phyloP scores from a whole-genome alignment of 2,329 filamentous ascomycete genomes.

The Catunica adiposa region DNA sequence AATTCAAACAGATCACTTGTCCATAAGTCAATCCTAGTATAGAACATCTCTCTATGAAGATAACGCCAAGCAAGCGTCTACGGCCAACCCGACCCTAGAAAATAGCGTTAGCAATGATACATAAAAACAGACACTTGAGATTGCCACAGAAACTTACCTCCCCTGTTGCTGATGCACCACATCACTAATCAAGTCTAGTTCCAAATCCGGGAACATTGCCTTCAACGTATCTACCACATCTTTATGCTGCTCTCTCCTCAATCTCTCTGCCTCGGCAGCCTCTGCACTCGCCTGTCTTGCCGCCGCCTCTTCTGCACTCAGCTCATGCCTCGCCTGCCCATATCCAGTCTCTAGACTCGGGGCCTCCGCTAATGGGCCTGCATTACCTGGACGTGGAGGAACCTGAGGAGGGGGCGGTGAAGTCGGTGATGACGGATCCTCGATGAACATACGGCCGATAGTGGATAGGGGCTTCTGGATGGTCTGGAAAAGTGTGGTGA shows the following conservation, averaged over 20 bases:
- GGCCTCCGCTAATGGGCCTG: neutral
- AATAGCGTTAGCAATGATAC: constrained; percentile 16
- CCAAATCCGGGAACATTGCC: constrained; percentile 92
- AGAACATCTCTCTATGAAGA: constrained; percentile 24
- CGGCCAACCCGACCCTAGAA: constrained; percentile 60
- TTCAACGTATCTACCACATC: constrained; percentile 87
- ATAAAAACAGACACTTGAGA: constrained; percentile 11
- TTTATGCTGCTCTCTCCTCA: constrained; percentile 70
- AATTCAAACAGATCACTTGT: too few species aligned
- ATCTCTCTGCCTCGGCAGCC: constrained; percentile 66
- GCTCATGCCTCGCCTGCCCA: neutral
- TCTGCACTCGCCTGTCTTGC: constrained; percentile 84
- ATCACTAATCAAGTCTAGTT: constrained; percentile 88
- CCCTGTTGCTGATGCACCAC: constrained; percentile 93
- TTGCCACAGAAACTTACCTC: constrained; percentile 40
- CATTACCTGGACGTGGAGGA: neutral
- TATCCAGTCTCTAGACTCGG: neutral
- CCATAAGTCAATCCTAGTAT: neutral
- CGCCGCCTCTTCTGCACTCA: constrained; percentile 67
- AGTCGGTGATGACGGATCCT: constrained; percentile 28
- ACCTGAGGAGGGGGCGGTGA: constrained; percentile 1
- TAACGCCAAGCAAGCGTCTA: constrained; percentile 68
- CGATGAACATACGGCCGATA: constrained; percentile 89
- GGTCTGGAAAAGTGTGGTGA: constrained; percentile 48
- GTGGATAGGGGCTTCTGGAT: constrained; percentile 84